Evolutionary conservation across 306 rosid genomes (phyloP).

Genomic region (Quercus dentata): DNA sequence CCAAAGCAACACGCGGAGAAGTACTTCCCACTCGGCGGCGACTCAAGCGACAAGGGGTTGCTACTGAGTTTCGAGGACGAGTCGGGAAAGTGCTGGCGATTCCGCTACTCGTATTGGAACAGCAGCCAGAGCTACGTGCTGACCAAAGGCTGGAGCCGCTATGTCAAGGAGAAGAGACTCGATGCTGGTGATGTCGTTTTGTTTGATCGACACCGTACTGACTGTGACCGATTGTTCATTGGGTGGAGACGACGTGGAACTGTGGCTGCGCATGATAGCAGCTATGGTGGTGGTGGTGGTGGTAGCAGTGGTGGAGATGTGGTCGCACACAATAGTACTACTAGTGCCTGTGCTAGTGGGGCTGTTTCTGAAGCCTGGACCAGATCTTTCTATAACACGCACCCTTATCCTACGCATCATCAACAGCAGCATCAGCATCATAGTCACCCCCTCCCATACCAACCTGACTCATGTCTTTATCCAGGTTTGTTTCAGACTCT

Average conservation of each 20-base stretch:
- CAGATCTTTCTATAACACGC: constrained; percentile 61
- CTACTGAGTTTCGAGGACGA: constrained; percentile 92
- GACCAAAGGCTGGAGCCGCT: constrained; percentile 97
- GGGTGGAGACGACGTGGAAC: constrained; percentile 51
- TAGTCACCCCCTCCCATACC: constrained; percentile 44
- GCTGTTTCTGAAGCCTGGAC: constrained; percentile 47
- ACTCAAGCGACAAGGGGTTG: constrained; percentile 54
- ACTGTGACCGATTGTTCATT: constrained; percentile 58
- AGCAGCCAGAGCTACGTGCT: constrained; percentile 95
- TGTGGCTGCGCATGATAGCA: constrained; percentile 14
- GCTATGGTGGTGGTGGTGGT: not conserved
- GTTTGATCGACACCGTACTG: constrained; percentile 58
- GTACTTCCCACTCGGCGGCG: constrained; percentile 67
- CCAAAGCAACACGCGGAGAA: constrained; percentile 95
- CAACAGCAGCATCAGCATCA: constrained; percentile 8
- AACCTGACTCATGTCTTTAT: constrained; percentile 53
- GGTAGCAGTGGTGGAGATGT: not conserved
- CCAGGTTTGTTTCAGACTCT: constrained; percentile 40
- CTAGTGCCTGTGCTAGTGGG: constrained; percentile 11
- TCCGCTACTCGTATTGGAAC: constrained; percentile 97
- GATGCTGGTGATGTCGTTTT: constrained; percentile 89
- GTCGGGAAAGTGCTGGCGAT: constrained; percentile 85
- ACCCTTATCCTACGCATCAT: constrained; percentile 82
- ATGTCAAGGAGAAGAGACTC: constrained; percentile 87
- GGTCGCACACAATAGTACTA: not conserved